Base-by-base conservation (phyloP, 129 eudicot genomes). In the Sambucus nigra region DNA sequence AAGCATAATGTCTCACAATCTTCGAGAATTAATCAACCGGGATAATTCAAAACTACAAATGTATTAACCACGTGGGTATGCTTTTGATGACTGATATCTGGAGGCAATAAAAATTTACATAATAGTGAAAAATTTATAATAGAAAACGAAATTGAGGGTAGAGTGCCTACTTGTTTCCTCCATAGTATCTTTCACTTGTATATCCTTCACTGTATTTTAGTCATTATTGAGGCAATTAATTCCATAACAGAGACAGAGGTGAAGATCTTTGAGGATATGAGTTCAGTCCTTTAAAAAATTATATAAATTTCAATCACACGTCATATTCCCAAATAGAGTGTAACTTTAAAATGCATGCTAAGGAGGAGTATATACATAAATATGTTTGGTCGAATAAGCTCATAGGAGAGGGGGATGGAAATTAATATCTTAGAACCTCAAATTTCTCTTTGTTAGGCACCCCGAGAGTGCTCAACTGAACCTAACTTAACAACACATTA, bases 151-250 rank as follows among this genome's bases (percentile, higher is more conserved):
- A 57, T n/a, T n/a, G n/a, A n/a, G n/a, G 54, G 60, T 25, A 27
- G n/a, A 32, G 21, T 39, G 53, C 99, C 40, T 83, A 92, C 96
- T 92, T 96, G 48, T 92, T 92, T 79, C 99, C 99, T 69, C 99
- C 99, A 60, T 92, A 92, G 75, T 92, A 92, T 82, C 99, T 74
- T 45, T 96, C 99, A 65, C 99, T 96, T 19, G 99, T 96, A 67
- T 92, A 92, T n/a, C 99, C 99, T 83, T 92, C 99, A 73, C 99
- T 92, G 70, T 92, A 92, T 72, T 92, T 92, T 92, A 71, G 96
- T 92, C 99, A 92, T 92, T 19, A 92, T 85, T 20, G 96, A 92
- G 41, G 96, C 99, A 68, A 92, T 96, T 27, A 96, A 96, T 92
- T 92, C 94, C 99, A 92, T 92, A 73, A 92, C 99, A 44, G 99